Base-by-base conservation (phyloP, 208 protist species). In the Spongospora subterranea region DNA sequence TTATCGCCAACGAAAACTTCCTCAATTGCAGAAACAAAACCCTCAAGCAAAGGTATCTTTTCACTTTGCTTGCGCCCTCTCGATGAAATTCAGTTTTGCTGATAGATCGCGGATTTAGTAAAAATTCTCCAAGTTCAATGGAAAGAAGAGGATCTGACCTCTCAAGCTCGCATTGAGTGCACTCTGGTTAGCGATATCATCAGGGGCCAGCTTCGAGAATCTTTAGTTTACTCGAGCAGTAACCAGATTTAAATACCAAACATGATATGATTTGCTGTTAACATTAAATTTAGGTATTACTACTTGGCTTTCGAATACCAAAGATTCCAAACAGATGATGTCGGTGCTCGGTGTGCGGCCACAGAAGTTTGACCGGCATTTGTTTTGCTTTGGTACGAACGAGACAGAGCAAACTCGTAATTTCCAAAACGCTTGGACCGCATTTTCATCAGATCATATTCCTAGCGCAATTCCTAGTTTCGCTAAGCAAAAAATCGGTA, bases 401-500 rank as follows among this genome's bases (percentile, higher is more conserved):
- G 71, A 82, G 13, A 40, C 35, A 6, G 71, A 35, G 35, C 71
- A 82, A 43, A 43, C 6, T 20, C n/a, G 40, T 20, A 82, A 82
- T n/a, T 82, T 82, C 71, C 71, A 39, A 43, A n/a, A 35, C 35
- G 71, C 71, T n/a, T 82, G 71, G 71, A 45, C 17, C 6, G 35
- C n/a, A 17, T 82, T 45, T n/a, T 82, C 71, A n/a, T 35, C 71
- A 6, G 71, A 82, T n/a, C 6, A 82, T 82, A 6, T 35, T n/a
- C n/a, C 6, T 43, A n/a, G 6, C n/a, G 17, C 6, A 43, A 43
- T 82, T 6, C 71, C 71, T 20, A 40, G 17, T 35, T 82, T 82
- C 71, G 71, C 71, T 43, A 35, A n/a, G 35, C 71, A 82, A 82
- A 82, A 35, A 43, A 82, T 82, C n/a, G 71, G 71, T 82, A 35